phyloP scores from a whole-genome alignment of 164 flowering plant genomes.

The Vitis vinifera region ASM3070453v1 NC_081805.1:27193001-27193500 shows the following conservation, averaged over 20 bases:
- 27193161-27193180: slow-evolving; percentile 79
- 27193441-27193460: slow-evolving; percentile 93
- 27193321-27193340: neutral
- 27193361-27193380: too few relatives aligned
- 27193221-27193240: slow-evolving; percentile 99
- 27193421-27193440: slow-evolving; percentile 38
- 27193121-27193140: neutral
- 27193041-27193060: slow-evolving; percentile 58
- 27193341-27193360: too few relatives aligned
- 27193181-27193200: slow-evolving; percentile 95
- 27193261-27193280: slow-evolving; percentile 16
- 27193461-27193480: slow-evolving; percentile 97
- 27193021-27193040: slow-evolving; percentile 89
- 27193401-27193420: slow-evolving; percentile 1
- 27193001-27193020: slow-evolving; percentile 74
- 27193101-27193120: slow-evolving; percentile 7
- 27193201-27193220: slow-evolving; percentile 99
- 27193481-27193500: slow-evolving; percentile 93
- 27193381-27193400: neutral
- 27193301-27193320: too few relatives aligned
- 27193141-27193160: neutral
- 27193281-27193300: slow-evolving; percentile 10
- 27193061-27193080: slow-evolving; percentile 51
- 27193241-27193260: slow-evolving; percentile 95
- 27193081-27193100: slow-evolving; percentile 35